Conservation (phyloP, 371 early-diverging fungal species). For the Apophysomyces ossiformis region DNA sequence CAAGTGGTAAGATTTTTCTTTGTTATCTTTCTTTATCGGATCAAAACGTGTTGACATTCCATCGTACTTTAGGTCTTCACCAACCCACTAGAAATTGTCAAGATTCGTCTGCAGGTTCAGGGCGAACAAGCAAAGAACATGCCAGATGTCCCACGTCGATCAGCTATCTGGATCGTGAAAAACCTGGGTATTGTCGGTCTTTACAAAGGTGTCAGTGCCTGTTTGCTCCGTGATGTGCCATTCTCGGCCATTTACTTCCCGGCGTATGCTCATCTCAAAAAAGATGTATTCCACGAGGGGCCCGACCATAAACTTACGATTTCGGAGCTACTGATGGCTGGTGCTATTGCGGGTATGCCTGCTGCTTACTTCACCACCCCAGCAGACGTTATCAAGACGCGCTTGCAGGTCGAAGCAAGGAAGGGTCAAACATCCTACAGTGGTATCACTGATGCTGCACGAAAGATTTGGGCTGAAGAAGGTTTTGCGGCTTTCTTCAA, state of each 20-base stretch:
- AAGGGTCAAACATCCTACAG: conserved; percentile 88
- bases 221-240: conserved; percentile 94
- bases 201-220: conserved; percentile 95
- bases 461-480: conserved; percentile 90
- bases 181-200: conserved; percentile 92
- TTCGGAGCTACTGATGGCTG: conserved; percentile 84
- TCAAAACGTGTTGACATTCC: too few relatives aligned
- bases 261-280: conserved; percentile 92
- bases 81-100: conserved; percentile 97
- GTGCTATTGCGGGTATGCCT: conserved; percentile 97
- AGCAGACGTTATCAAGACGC: conserved; percentile 98
- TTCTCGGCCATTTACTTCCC: conserved; percentile 98
- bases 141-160: conserved; percentile 63
- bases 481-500: conserved; percentile 96
- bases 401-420: conserved; percentile 92
- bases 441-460: conserved; percentile 87
- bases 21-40: too few relatives aligned
- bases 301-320: conserved; percentile 75
- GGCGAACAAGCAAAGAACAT: conserved; percentile 72
- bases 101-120: conserved; percentile 94
- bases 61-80: conserved; percentile 64
- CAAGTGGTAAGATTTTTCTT: conserved; percentile 72
- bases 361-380: conserved; percentile 97
- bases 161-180: conserved; percentile 90
- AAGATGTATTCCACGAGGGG: conserved; percentile 82